Evolutionary conservation across 2,329 filamentous ascomycete genomes (phyloP), one percentile per base, ranked within the genome.

Genomic region (Claviceps humidiphila): DNA sequence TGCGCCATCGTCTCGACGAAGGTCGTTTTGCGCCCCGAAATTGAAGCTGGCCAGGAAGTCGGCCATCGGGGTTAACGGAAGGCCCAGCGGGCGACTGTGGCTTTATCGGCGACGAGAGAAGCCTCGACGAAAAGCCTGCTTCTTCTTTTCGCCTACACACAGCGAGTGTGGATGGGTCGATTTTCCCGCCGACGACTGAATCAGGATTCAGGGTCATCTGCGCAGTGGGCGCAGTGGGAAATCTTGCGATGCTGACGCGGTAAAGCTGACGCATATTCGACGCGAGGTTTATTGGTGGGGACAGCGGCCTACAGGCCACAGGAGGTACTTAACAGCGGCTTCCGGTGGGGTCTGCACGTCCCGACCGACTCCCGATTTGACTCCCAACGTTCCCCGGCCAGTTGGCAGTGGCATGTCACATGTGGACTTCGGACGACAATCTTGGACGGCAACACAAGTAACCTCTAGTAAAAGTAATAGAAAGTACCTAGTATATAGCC

Each of bases 21-120:
- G 55, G 11, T 57, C 53, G 37, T 62, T 58, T 47, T 56, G 53
- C 24, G 50, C 49, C 43, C 58, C 60, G 44, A 70, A 58, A 47
- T 63, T 61, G 58, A 70, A 66, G 58, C 65, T 67, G 49, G 65
- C 62, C 6, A 70, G 64, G 51, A 70, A 70, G 59, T 69, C 68
- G 22, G 63, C 58, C 68, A 70, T 70, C 5, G 40, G 39, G 38
- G 44, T 13, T 24, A n/a, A 40, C 26, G 20, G 30, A 37, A n/a
- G 14, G 39, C 24, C 16, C 9, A 42, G 24, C 20, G 24, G 22
- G 42, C 16, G 22, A 24, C 22, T 30, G 34, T 40, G 20, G n/a
- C 37, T 39, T 9, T 46, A 16, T 4, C n/a, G 26, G 43, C 16
- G 42, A 24, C 34, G 16, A 43, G 17, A 30, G 24, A 24, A 14